Evolutionary conservation across 768 basidiomycete genomes (phyloP).

Genomic region (Agrocybe pediades): DNA sequence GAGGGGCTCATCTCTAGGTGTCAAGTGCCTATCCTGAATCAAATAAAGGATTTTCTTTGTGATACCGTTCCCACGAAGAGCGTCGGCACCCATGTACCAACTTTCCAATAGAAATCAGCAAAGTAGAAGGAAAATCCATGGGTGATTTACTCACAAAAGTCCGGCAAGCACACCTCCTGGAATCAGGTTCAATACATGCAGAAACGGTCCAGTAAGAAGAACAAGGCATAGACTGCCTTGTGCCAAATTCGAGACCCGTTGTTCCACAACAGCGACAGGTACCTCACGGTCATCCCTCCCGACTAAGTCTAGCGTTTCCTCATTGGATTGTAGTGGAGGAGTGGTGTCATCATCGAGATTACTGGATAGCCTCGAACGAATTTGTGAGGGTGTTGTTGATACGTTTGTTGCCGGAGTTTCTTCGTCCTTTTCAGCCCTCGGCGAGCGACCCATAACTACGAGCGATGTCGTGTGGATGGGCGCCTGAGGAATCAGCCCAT

Average conservation of each 20-base stretch:
- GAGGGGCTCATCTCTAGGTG: constrained; percentile 68
- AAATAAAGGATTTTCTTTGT: constrained; percentile 81
- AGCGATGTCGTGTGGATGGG: constrained; percentile 92
- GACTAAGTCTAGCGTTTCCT: constrained; percentile 20
- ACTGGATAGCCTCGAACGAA: constrained; percentile 10
- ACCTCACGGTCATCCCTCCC: constrained; percentile 41
- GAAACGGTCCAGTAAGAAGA: constrained; percentile 78
- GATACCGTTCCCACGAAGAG: constrained; percentile 80
- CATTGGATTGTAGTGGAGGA: constrained; percentile 8
- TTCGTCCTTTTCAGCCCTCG: constrained; percentile 36
- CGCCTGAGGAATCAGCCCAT: constrained; percentile 84
- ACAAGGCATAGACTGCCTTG: constrained; percentile 82
- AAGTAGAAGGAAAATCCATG: not conserved
- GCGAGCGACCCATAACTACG: constrained; percentile 58
- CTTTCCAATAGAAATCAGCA: constrained; percentile 31
- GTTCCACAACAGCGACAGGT: constrained; percentile 82
- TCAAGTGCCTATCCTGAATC: constrained; percentile 68
- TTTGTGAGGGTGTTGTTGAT: constrained; percentile 17
- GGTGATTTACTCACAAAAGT: constrained; percentile 66
- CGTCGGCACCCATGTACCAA: constrained; percentile 93
- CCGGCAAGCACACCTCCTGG: constrained; percentile 85
- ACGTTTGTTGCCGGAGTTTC: constrained; percentile 13
- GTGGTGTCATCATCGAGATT: constrained; percentile 2
- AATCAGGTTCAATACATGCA: constrained; percentile 78
- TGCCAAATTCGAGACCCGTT: constrained; percentile 88